Percentiles rank a stretch among this genome's conserved stretches.
phyloP scores from a whole-genome alignment of 2,329 filamentous ascomycete species.

The Drechmeria coniospora region DNA sequence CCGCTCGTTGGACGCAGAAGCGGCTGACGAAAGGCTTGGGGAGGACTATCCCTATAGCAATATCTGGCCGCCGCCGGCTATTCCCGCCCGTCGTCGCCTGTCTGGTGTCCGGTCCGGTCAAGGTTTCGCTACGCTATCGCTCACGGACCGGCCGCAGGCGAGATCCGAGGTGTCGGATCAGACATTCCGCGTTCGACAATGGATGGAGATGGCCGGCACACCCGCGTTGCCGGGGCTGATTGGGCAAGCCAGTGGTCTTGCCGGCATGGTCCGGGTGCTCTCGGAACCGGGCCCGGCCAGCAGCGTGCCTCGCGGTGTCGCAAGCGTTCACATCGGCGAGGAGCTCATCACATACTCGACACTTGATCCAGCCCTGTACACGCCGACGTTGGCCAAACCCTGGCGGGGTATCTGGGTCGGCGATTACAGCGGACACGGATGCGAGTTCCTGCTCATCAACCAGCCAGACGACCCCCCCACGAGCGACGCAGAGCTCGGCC shows the following conservation, averaged over 20 bases:
- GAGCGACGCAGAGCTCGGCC: slow-evolving; percentile 23
- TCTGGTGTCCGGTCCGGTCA: slow-evolving; percentile 15
- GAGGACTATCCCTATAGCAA: slow-evolving; percentile 27
- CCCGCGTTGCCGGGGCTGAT: slow-evolving; percentile 13
- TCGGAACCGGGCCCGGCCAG: not conserved
- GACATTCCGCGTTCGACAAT: slow-evolving; percentile 60
- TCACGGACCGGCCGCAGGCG: slow-evolving; percentile 25
- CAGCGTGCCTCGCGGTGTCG: slow-evolving; percentile 6
- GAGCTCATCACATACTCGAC: slow-evolving; percentile 52
- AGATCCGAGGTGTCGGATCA: slow-evolving; percentile 49
- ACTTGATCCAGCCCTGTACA: slow-evolving; percentile 60
- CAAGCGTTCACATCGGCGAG: slow-evolving; percentile 35
- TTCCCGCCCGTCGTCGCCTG: slow-evolving; percentile 48
- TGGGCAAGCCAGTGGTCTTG: slow-evolving; percentile 11
- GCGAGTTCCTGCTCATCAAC: slow-evolving; percentile 71
- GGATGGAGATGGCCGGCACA: slow-evolving; percentile 49
- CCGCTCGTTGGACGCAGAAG: slow-evolving; percentile 26
- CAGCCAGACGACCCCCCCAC: slow-evolving; percentile 43
- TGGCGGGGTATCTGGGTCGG: slow-evolving; percentile 88
- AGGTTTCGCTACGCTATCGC: slow-evolving; percentile 10
- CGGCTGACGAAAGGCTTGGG: slow-evolving; percentile 15
- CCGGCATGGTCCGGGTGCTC: slow-evolving; percentile 8
- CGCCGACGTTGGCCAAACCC: slow-evolving; percentile 62
- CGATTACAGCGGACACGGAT: slow-evolving; percentile 77
- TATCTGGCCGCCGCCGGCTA: slow-evolving; percentile 62